Percentiles rank a stretch among this genome's conserved stretches.
Evolutionary conservation across 257 asterid genomes (phyloP).

Genomic region (Primulina eburnea): DNA sequence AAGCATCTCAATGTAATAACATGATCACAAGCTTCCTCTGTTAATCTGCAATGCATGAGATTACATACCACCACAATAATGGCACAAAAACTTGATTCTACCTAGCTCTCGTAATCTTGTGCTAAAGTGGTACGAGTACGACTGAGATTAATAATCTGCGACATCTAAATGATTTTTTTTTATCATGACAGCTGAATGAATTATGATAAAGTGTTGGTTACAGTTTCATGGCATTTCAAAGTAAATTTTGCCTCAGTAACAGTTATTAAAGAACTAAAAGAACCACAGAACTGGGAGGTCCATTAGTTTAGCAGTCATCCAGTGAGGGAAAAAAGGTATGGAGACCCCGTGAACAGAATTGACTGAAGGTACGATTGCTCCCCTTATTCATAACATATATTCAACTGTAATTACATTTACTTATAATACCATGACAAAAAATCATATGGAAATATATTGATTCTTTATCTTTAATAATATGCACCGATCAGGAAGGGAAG

Average conservation of each 20-base stretch:
- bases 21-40: conserved; percentile 6
- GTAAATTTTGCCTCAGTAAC: background rate
- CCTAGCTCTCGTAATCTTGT: background rate
- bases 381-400: background rate
- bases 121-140: too few species aligned
- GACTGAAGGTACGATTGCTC: conserved; percentile 4
- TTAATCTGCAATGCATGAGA: conserved; percentile 6
- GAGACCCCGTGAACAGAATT: conserved; percentile 2
- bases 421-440: conserved; percentile 10
- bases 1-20: background rate
- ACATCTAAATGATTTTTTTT: background rate
- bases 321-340: background rate
- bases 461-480: background rate
- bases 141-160: conserved; percentile 11
- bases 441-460: background rate
- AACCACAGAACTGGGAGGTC: background rate
- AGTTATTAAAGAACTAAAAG: background rate
- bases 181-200: background rate
- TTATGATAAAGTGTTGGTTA: conserved; percentile 2
- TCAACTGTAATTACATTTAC: conserved; percentile 1
- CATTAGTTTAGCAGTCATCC: background rate
- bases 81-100: background rate
- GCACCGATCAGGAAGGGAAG: background rate
- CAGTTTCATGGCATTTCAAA: background rate
- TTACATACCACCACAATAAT: background rate